Base-by-base conservation (phyloP, 768 basidiomycete genomes). In the Amanita muscaria region DNA sequence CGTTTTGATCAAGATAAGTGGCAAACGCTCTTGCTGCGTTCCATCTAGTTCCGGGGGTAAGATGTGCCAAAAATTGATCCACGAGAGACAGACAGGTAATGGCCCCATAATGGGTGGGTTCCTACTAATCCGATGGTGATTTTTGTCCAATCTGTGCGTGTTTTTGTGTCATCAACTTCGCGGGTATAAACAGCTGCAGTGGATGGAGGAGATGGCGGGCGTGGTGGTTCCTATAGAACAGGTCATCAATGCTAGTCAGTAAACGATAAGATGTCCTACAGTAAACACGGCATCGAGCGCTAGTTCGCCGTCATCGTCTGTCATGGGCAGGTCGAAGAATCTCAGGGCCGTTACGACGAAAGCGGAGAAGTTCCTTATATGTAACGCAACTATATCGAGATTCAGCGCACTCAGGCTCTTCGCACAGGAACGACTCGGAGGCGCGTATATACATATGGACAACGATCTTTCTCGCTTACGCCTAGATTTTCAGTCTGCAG, bases 61-160 rank as follows among this genome's bases (percentile, higher is more conserved):
- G n/a, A n/a, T n/a, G n/a, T n/a, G n/a, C n/a, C n/a, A n/a, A n/a
- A n/a, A n/a, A n/a, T n/a, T n/a, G n/a, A n/a, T n/a, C n/a, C n/a
- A n/a, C n/a, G n/a, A n/a, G n/a, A n/a, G 6, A 58, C 69, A 47
- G 52, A 88, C 87, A 89, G 59, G 56, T 88, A 67, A 56, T 89
- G 85, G 1, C 77, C 88, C 87, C 87, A 90, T 3, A 90, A 64
- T 1, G 86, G 81, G 55, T 89, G 88, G 1, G 74, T 73, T 11
- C 88, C 88, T 0, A 91, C 84, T 5, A 91, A 70, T 48, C 76
- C 65, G 31, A 91, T 81, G 4, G 64, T 61, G 12, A 91, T 66
- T 25, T 68, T 59, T 9, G 60, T 51, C 70, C 70, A 68, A 24
- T 61, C 58, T 18, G 52, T 29, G 27, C 7, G 39, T 8, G 36